These are phyloP conservation scores for Paecilomyces fulvus DNA, from an alignment of 2,329 filamentous ascomycete genomes.

Conservation along the genomic window DNA sequence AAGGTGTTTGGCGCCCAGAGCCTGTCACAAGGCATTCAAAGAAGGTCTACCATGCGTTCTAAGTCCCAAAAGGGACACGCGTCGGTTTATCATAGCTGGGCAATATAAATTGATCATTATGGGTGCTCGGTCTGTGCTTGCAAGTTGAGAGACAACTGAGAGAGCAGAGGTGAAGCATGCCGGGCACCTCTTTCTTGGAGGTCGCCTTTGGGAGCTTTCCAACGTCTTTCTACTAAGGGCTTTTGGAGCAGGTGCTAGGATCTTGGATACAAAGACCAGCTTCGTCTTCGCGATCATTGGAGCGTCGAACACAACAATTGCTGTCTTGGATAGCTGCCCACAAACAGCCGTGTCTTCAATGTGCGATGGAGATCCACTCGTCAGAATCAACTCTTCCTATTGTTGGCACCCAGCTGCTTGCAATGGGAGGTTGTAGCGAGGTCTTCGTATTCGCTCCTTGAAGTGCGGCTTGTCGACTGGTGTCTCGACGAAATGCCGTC, in stretches of 20 bases:
- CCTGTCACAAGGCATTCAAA: conserved; percentile 28
- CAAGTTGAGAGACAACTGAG: conserved; percentile 26
- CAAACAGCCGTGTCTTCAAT: conserved; percentile 35
- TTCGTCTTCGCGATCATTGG: conserved; percentile 7
- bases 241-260: conserved; percentile 4
- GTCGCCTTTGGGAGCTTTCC: conserved; percentile 42
- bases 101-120: conserved; percentile 54
- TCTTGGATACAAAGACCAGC: background rate
- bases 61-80: conserved; percentile 33
- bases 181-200: conserved; percentile 39
- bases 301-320: conserved; percentile 28
- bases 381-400: conserved; percentile 41
- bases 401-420: conserved; percentile 17
- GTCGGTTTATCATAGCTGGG: conserved; percentile 49
- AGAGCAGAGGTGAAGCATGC: conserved; percentile 45
- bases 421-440: conserved; percentile 44
- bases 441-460: conserved; percentile 38
- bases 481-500: conserved; percentile 16
- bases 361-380: conserved; percentile 43
- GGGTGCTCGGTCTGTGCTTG: conserved; percentile 45
- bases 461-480: conserved; percentile 28
- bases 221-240: conserved; percentile 10
- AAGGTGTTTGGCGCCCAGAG: conserved; percentile 40
- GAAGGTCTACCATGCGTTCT: conserved; percentile 40
- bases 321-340: conserved; percentile 22